Evolutionary conservation across 768 basidiomycete species (phyloP), one percentile per base, ranked within the genome.

Genomic region (Clavulina sp.): DNA sequence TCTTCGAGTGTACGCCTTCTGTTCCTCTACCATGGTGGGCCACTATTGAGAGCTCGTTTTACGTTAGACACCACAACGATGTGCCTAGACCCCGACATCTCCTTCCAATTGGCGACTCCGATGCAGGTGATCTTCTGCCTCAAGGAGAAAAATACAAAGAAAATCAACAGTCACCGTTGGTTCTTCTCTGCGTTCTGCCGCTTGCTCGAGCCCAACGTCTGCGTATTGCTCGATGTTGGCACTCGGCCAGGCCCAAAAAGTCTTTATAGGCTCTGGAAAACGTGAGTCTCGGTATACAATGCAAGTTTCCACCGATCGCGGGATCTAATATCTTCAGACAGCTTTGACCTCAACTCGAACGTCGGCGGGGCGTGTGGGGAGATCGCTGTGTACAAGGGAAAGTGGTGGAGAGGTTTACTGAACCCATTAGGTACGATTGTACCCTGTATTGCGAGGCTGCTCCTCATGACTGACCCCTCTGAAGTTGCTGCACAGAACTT

Each of bases 351-450:
- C 55, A 84, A 88, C 62, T 87, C 84, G 5, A 93, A 84, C 54
- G 87, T 97, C 9, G 92, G 77, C 7, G 93, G 92, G 18, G 91
- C 93, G 7, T 97, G 93, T 64, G 93, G 93, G n/a, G 93, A 97
- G 66, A 89, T 93, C 60, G 84, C 85, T 5, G 80, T 73, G 13
- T 84, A 89, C 68, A 96, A 96, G 64, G 93, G 92, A 55, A 9
- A 9, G 13, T 80, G 79, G 68, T 79, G 80, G 53, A 73, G 71
- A 16, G 72, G 74, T 23, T 69, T 88, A 49, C 59, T 88, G 55
- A 96, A 95, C 61, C 91, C 91, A 0, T 70, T 95, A 19, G 84
- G 82, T 82, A 60, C 24, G 69, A 57, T 13, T 32, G 31, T 41
- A n/a, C 40, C 31, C 5, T 13, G 43, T 18, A 49, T 32, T n/a